A percentile compares a stretch with the other conserved stretches of the same genome.
Conservation (phyloP, 2,329 filamentous ascomycete species). For the Penicillium sp. region DNA sequence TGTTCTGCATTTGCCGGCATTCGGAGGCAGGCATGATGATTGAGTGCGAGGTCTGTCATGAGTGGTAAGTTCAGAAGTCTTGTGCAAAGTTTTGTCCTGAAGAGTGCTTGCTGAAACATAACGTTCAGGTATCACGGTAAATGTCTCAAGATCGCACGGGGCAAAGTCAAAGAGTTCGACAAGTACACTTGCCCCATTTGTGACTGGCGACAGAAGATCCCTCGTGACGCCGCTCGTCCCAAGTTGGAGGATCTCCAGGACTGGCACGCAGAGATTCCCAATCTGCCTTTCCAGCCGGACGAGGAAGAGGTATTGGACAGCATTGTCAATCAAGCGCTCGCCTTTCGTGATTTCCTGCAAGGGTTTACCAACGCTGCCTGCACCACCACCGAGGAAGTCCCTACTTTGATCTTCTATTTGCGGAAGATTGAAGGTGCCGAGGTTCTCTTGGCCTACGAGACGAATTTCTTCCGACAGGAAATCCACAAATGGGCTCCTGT, state of each 20-base stretch:
- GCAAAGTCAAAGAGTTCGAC: conserved; percentile 97
- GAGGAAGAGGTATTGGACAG: conserved; percentile 81
- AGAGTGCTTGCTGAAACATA: conserved; percentile 24
- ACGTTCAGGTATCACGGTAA: conserved; percentile 83
- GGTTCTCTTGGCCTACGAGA: conserved; percentile 83
- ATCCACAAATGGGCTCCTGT: conserved; percentile 93
- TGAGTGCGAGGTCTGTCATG: conserved; percentile 94
- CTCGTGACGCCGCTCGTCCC: conserved; percentile 87
- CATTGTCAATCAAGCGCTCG: conserved; percentile 78
- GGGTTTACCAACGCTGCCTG: conserved; percentile 75
- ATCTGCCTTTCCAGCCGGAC: conserved; percentile 87
- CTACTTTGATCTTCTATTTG: conserved; percentile 87
- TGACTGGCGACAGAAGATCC: conserved; percentile 94
- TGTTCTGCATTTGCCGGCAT: conserved; percentile 94
- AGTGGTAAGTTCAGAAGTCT: conserved; percentile 65
- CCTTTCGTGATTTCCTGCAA: conserved; percentile 76
- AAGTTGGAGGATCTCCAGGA: conserved; percentile 83
- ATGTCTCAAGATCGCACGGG: conserved; percentile 93
- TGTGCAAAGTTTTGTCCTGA: not conserved
- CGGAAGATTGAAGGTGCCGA: conserved; percentile 97
- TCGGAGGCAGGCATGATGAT: conserved; percentile 99
- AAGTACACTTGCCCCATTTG: conserved; percentile 98
- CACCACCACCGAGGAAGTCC: conserved; percentile 77
- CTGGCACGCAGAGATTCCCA: conserved; percentile 77
- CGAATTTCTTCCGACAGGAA: conserved; percentile 96